Conservation (phyloP, 495 filamentous ascomycete species). For the Lophiostoma macrostomum region DNA sequence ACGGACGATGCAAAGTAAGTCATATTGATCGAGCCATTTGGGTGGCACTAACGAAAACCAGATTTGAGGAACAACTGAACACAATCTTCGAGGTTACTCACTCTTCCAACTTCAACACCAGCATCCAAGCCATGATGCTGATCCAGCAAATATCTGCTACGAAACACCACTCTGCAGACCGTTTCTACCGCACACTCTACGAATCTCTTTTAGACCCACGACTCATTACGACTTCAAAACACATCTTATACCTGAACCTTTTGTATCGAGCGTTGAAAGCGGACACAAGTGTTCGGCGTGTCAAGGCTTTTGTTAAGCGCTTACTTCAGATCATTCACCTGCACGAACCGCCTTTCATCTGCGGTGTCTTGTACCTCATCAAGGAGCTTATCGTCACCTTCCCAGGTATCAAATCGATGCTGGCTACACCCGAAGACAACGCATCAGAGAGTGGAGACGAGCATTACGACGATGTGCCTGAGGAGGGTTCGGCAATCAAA, state of each 20-base stretch:
- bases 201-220: constrained; percentile 90
- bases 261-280: constrained; percentile 82
- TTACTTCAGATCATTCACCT: constrained; percentile 80
- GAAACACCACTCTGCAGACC: constrained; percentile 74
- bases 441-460: constrained; percentile 68
- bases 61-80: constrained; percentile 80
- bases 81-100: constrained; percentile 93
- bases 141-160: constrained; percentile 86
- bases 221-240: constrained; percentile 85
- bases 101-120: constrained; percentile 98
- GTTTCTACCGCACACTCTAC: constrained; percentile 93
- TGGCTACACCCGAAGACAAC: constrained; percentile 71
- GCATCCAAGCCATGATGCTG: constrained; percentile 90
- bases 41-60: constrained; percentile 1
- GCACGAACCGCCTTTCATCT: constrained; percentile 90
- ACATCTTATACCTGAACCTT: constrained; percentile 89
- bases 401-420: constrained; percentile 66
- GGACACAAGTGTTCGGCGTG: constrained; percentile 79
- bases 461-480: constrained; percentile 65
- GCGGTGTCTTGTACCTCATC: constrained; percentile 82
- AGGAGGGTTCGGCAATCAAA: constrained; percentile 47
- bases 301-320: constrained; percentile 90
- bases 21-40: not conserved
- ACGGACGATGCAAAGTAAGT: constrained; percentile 68
- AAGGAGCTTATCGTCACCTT: constrained; percentile 75